Conservation (phyloP, 1,284 basidiomycete species). For the Ganoderma leucocontextum region DNA sequence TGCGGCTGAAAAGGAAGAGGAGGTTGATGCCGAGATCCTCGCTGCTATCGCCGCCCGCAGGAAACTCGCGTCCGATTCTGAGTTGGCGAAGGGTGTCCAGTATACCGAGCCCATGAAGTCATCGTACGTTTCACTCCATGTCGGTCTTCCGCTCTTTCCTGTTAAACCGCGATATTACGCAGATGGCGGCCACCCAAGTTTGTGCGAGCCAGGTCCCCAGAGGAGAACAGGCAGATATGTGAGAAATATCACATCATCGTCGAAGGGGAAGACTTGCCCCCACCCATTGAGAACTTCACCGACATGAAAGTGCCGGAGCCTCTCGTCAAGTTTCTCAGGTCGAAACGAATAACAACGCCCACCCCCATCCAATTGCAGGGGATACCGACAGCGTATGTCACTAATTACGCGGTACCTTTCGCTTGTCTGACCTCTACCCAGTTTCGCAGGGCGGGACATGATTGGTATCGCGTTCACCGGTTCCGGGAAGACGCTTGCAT, state of each 20-base stretch:
- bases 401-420: not conserved
- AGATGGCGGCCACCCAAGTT: constrained; percentile 92
- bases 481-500: constrained; percentile 82
- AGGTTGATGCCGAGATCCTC: constrained; percentile 90
- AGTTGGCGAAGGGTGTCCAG: constrained; percentile 91
- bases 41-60: constrained; percentile 91
- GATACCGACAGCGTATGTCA: constrained; percentile 87
- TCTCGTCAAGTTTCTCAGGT: constrained; percentile 84
- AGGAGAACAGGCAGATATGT: constrained; percentile 79
- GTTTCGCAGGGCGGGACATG: constrained; percentile 91
- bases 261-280: constrained; percentile 93
- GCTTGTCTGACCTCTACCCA: constrained; percentile 42
- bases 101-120: constrained; percentile 91
- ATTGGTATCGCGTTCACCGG: constrained; percentile 90
- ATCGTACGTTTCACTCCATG: constrained; percentile 57
- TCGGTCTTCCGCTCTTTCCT: constrained; percentile 14
- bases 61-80: constrained; percentile 92
- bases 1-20: constrained; percentile 83
- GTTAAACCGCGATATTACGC: not conserved
- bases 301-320: constrained; percentile 98
- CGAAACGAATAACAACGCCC: constrained; percentile 86
- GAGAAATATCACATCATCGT: constrained; percentile 93
- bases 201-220: constrained; percentile 75
- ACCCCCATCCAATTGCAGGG: constrained; percentile 99
- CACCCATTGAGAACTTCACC: constrained; percentile 91